Base-by-base conservation (phyloP, 2,329 filamentous ascomycete genomes). In the Ramichloridium luteum region DNA sequence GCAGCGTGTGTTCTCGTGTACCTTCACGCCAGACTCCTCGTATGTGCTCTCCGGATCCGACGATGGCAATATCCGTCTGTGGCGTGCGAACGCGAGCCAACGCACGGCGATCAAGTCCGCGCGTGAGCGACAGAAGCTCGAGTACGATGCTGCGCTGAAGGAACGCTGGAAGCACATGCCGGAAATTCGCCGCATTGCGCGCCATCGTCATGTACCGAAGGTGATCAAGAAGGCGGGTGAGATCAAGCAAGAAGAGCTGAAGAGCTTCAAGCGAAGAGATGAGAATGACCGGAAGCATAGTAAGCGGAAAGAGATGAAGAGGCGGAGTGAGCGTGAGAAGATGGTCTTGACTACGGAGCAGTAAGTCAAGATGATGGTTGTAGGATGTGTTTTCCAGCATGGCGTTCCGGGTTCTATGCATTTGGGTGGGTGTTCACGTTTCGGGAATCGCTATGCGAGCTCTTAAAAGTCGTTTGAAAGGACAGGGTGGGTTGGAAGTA, bases 271-370 rank as follows among this genome's bases (percentile, higher is more conserved):
- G 74, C 70, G 83, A 48, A 77, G 77, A 47, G 82, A 93, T 51
- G 90, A 98, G 66, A 98, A 98, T 54, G 82, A 93, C 60, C 72
- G 90, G 44, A 84, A 82, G 57, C 88, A 98, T 58, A 80, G 75
- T 36, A 84, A 80, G 65, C 88, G 90, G 65, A 78, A 83, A 47
- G 74, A 79, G 46, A 67, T 77, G 56, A 72, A 73, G 57, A 67
- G 82, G 48, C 71, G 72, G 56, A 75, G 74, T 42, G 85, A 93
- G 62, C 74, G 90, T 53, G 85, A 96, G 61, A 94, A 94, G 72
- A 88, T 92, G 71, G 69, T 98, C 35, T 54, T 96, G 54, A 75
- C 77, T 18, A 65, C 60, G 13, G 74, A 77, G 56, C 61, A 76
- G 54, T 79, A 39, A 22, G 20, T 23, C 20, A n/a, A n/a, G n/a